Base-by-base conservation (phyloP, 2,329 filamentous ascomycete genomes). In the Magnaporthales sp. region DNA sequence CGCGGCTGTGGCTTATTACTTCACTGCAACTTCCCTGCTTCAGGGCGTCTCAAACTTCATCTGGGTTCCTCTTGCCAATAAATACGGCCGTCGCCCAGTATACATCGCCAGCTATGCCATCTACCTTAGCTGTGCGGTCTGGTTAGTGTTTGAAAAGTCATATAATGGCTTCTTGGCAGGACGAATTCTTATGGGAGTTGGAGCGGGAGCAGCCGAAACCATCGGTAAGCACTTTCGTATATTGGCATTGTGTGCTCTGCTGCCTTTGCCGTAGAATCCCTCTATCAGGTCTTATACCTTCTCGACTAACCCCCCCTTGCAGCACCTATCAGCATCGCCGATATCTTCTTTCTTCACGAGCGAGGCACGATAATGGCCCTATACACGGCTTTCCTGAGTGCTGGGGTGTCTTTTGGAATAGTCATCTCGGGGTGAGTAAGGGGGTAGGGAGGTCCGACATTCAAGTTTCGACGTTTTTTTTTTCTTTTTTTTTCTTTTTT, bases 151-250 rank as follows among this genome's bases (percentile, higher is more conserved):
- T 22, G 80, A 80, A 22, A 75, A 73, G 54, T 73, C 75, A 0
- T 83, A 80, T 67, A 70, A 68, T 1, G 75, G 76, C 5, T 81
- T 80, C 63, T 72, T 86, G 1, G 75, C 77, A 1, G 81, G 79
- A 1, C 76, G 84, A 4, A 81, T 84, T 29, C 67, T 85, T 11
- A 77, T 86, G 75, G 84, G 84, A 3, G 79, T 85, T 56, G 83
- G 80, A 1, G 77, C 83, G 0, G 84, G 84, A 1, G 81, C 83
- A 8, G 84, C 80, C 1, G 84, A 87, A 70, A 81, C 78, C 1
- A 75, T 81, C 62, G 79, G 74, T 67, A 69, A 72, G 29, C 70
- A 67, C 11, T 69, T 72, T 66, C 24, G 15, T 22, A 9, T 56
- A 4, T 60, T 46, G 3, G 9, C 30, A 26, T 58, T 15, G 24